Base-by-base conservation (phyloP, 2,329 filamentous ascomycete genomes). In the Fusarium bactridioides region DNA sequence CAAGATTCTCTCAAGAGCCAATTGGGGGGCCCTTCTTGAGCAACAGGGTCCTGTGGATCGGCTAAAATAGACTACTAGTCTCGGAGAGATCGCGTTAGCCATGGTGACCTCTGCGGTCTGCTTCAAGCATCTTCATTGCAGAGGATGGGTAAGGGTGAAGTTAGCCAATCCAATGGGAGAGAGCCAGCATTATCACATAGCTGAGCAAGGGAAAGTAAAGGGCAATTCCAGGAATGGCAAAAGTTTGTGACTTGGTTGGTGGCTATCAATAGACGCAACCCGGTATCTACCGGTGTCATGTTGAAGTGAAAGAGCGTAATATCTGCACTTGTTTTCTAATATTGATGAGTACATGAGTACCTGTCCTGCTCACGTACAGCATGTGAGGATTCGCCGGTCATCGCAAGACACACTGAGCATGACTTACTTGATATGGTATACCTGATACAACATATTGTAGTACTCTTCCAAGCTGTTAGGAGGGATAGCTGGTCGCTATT, bases 161-260 rank as follows among this genome's bases (percentile, higher is more conserved):
- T 16, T 29, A 62, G 47, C 31, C 62, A 64, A 37, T 62, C 51
- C 55, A 60, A 58, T 51, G 41, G 44, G 63, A 50, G 18, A 47
- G 40, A 29, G 19, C 7, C 19, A 27, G 13, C 33, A 40, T 27
- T 18, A 40, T 18, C 19, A 27, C 15, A 18, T 38, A 40, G 50
- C 23, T 27, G 10, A 27, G 19, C 23, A 54, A 40, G 23, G 15
- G 11, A 27, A 25, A n/a, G 23, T 27, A 27, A 37, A n/a, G 19
- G 11, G 23, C 15, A 54, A 12, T 54, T 40, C 19, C 33, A n/a
- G 10, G 13, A 54, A 38, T 18, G 33, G 50, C 23, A 54, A 27
- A 40, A 5, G 33, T 27, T 40, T 54, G 33, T 35, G 19, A 38
- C 23, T 54, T 27, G 21, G 23, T 27, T 51, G 23, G 23, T 53